Conservation (phyloP, 768 basidiomycete species). For the Suillus subaureus region DNA sequence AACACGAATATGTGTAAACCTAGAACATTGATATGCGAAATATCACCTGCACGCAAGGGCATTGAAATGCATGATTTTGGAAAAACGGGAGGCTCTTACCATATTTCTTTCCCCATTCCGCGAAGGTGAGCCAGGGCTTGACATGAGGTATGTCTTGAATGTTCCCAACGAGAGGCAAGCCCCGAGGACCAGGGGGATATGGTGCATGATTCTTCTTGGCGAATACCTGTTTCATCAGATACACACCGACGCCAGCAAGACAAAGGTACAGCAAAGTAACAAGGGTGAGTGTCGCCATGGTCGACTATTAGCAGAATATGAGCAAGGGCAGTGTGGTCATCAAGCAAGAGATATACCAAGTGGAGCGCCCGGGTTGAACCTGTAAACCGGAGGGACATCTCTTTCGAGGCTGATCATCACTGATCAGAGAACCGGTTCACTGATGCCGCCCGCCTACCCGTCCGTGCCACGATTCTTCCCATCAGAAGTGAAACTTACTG, state of each 20-base stretch:
- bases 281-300: not conserved
- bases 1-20: constrained; percentile 52
- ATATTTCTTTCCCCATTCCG: constrained; percentile 53
- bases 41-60: constrained; percentile 26
- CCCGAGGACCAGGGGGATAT: constrained; percentile 25
- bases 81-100: constrained; percentile 35
- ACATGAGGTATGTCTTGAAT: constrained; percentile 52
- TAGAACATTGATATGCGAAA: constrained; percentile 31
- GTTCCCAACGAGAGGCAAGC: constrained; percentile 52
- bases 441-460: too few species aligned
- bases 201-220: not conserved
- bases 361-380: not conserved
- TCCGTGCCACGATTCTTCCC: too few species aligned
- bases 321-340: not conserved
- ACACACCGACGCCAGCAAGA: constrained; percentile 22
- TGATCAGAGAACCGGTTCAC: too few species aligned
- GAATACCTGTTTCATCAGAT: constrained; percentile 5
- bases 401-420: too few species aligned
- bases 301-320: not conserved
- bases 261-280: constrained; percentile 4
- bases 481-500: too few species aligned
- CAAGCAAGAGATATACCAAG: not conserved
- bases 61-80: not conserved
- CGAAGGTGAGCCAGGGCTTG: constrained; percentile 54
- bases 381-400: not conserved